phyloP scores from a whole-genome alignment of 208 protist genomes.

The Wallacemonas rigidus region DNA sequence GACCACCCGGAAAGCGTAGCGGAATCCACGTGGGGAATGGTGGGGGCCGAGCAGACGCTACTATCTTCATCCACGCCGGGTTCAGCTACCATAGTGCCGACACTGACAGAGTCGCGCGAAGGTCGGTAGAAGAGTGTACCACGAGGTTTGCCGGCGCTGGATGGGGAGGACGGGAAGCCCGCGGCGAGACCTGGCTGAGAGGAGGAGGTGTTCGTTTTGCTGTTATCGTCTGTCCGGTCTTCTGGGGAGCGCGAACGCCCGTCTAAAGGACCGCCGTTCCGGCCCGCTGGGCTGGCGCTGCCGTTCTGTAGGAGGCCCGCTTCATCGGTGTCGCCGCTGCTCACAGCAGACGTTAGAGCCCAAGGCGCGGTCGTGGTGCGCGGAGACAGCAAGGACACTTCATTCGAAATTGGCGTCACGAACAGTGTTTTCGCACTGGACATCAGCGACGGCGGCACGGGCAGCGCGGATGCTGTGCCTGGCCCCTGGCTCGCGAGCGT shows the following conservation, averaged over 20 bases:
- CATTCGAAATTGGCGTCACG: neutral
- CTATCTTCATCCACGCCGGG: neutral
- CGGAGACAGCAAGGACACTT: neutral
- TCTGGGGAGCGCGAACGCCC: too few relatives aligned
- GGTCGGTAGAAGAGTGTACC: constrained; percentile 13
- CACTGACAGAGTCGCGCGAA: neutral
- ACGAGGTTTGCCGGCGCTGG: neutral
- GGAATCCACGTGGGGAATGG: neutral
- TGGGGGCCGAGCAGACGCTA: neutral
- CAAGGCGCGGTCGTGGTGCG: neutral
- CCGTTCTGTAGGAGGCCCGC: too few relatives aligned
- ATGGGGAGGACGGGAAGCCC: neutral
- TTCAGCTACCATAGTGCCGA: neutral
- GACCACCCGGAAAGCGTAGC: neutral
- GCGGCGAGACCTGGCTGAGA: neutral
- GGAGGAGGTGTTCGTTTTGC: too few relatives aligned
- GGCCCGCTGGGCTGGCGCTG: neutral
- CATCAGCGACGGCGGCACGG: neutral
- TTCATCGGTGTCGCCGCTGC: neutral
- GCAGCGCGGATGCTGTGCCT: neutral
- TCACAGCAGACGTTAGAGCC: neutral
- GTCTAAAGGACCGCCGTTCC: neutral
- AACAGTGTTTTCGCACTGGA: constrained; percentile 2
- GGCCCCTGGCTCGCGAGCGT: neutral
- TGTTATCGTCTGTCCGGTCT: too few relatives aligned